Evolutionary conservation across 371 early-diverging fungal genomes (phyloP), one percentile per base, ranked within the genome.

Genomic region (Lichtheimia corymbifera): DNA sequence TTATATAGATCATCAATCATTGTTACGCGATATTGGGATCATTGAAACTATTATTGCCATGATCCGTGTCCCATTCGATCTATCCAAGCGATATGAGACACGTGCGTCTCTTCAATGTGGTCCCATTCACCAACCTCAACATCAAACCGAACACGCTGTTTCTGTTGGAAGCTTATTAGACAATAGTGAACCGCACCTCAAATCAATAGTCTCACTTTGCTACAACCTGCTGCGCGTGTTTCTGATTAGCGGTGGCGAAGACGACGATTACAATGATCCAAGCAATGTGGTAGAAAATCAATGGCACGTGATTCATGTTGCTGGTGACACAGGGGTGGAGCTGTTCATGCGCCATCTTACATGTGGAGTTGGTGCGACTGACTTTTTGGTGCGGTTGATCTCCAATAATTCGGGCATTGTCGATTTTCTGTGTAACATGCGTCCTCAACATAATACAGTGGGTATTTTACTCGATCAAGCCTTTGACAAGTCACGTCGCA

Each of bases 1-100:
- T 24, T 54, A 6, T 45, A 42, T 45, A 75, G 79, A 74, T 47
- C 80, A 85, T 50, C 85, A 85, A 66, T 68, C 65, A 1, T 52
- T 85, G 20, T 55, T 85, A 17, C 71, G 83, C 12, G 85, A 85
- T 45, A 73, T 70, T 27, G 83, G 83, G 0, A 68, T 82, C 15
- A 68, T 83, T 28, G 75, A 80, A 30, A 56, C 72, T 6, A 63
- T 80, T 4, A 59, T 82, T 4, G 55, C 60, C 17, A 72, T 85
- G 63, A 72, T 85, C 18, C 65, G 72, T 15, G 61, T 69, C 4
- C 83, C 85, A 1, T 83, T 83, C 49, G 58, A 69, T 50, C 51
- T 74, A 7, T 66, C 64, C 0, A 65, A 69, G 30, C 70, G 85
- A 25, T 60, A 62, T 24, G 53, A 64, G 25, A 45, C 75, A 20